Conservation (phyloP, 2,329 filamentous ascomycete genomes). For the Passalora sequoiae region DNA sequence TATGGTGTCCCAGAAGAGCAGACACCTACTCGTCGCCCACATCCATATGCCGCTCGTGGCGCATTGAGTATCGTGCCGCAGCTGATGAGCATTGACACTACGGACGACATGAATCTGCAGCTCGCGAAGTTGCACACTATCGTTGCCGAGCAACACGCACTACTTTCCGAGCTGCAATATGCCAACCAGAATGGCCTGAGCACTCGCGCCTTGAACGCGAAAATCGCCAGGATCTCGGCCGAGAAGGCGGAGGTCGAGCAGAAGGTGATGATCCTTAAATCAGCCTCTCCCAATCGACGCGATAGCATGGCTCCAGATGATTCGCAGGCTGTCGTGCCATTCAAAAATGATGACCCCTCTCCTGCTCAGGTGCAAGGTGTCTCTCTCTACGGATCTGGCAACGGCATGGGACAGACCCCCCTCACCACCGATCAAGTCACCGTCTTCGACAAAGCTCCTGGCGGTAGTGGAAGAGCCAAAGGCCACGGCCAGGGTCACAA, state of each 20-base stretch:
- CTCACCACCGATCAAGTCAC: background rate
- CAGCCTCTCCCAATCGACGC: conserved; percentile 6
- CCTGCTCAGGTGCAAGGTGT: background rate
- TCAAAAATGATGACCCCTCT: background rate
- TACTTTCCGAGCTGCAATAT: conserved; percentile 4
- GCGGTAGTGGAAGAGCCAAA: conserved; percentile 5
- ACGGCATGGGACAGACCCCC: background rate
- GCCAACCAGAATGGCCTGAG: conserved; percentile 1
- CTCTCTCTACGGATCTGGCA: background rate
- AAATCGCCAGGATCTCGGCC: conserved; percentile 4
- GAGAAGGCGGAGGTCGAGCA: conserved; percentile 11
- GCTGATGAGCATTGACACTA: conserved; percentile 6
- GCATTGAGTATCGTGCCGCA: background rate
- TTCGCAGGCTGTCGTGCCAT: background rate
- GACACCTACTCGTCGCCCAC: conserved; percentile 10
- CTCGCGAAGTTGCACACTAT: conserved; percentile 10
- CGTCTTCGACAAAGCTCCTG: conserved; percentile 8
- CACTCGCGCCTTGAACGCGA: conserved; percentile 6
- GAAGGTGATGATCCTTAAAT: conserved; percentile 5
- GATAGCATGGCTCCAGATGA: conserved; percentile 7
- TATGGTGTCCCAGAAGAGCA: too few relatives aligned
- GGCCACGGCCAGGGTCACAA: background rate
- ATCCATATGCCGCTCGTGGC: conserved; percentile 2
- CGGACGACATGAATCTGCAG: conserved; percentile 6
- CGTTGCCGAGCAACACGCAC: conserved; percentile 11